Conservation (phyloP, 1,139 yeast species). For the Pneumocystis jirovecii region DNA sequence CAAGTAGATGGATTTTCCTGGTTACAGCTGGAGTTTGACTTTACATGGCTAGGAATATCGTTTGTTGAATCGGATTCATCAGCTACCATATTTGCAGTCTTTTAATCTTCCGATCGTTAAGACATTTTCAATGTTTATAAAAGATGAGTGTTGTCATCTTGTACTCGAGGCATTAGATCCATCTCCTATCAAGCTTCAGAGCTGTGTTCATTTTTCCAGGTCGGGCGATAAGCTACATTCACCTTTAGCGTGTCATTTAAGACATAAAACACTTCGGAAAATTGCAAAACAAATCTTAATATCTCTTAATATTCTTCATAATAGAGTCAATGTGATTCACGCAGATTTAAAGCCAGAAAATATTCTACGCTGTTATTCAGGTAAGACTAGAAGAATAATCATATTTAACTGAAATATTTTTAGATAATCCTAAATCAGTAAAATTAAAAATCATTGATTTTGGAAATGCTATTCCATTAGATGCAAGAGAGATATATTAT, state of each 20-base stretch:
- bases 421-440: not conserved
- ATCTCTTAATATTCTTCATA: constrained; percentile 2
- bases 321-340: constrained; percentile 63
- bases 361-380: constrained; percentile 29
- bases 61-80: not conserved
- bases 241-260: not conserved
- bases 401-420: not conserved
- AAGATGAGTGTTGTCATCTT: not conserved
- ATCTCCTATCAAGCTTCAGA: not conserved
- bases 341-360: constrained; percentile 84
- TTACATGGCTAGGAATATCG: constrained; percentile 1
- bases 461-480: constrained; percentile 3
- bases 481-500: not conserved
- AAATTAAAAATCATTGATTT: constrained; percentile 2
- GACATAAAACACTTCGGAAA: constrained; percentile 1
- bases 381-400: not conserved
- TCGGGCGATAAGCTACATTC: not conserved
- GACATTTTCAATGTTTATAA: not conserved
- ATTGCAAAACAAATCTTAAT: not conserved
- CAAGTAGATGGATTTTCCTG: not conserved
- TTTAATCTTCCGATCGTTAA: not conserved
- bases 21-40: not conserved
- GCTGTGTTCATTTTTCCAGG: not conserved
- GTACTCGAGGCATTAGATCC: not conserved
- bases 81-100: not conserved